These are phyloP conservation scores for Aspergillus brasiliensis DNA, from an alignment of 2,329 filamentous ascomycete genomes.

Conservation along the genomic window DNA sequence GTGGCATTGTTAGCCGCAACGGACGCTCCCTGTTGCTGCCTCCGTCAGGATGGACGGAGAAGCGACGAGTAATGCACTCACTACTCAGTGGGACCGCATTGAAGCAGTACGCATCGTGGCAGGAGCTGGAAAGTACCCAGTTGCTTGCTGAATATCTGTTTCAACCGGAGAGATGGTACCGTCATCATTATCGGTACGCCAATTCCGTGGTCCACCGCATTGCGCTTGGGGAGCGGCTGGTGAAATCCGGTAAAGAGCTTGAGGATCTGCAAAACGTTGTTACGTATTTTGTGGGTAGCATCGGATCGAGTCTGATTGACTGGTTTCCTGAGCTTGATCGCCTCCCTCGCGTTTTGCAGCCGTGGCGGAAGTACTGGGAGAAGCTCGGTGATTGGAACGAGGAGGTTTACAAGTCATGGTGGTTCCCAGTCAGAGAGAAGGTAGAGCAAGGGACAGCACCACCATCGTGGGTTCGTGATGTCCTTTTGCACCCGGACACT, in stretches of 20 bases:
- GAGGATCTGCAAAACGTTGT: constrained; percentile 42
- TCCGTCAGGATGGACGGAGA: constrained; percentile 39
- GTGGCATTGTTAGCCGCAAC: constrained; percentile 39
- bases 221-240: constrained; percentile 33
- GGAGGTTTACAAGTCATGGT: constrained; percentile 40
- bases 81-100: constrained; percentile 40
- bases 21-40: constrained; percentile 37
- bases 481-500: constrained; percentile 30
- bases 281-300: constrained; percentile 38
- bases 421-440: constrained; percentile 29
- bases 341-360: constrained; percentile 34
- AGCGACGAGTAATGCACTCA: constrained; percentile 44
- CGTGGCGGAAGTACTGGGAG: constrained; percentile 33
- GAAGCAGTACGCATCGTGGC: constrained; percentile 36
- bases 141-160: constrained; percentile 40
- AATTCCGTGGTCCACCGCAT: constrained; percentile 44
- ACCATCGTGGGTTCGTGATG: constrained; percentile 40
- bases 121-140: constrained; percentile 41
- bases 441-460: constrained; percentile 32
- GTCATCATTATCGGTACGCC: constrained; percentile 46
- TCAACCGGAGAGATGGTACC: constrained; percentile 40
- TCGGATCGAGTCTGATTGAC: constrained; percentile 40
- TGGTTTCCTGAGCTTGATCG: constrained; percentile 40
- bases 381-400: constrained; percentile 37
- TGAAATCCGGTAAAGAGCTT: constrained; percentile 36